phyloP scores from a whole-genome alignment of 441 rosid genomes.

The Eruca vesicaria region DNA sequence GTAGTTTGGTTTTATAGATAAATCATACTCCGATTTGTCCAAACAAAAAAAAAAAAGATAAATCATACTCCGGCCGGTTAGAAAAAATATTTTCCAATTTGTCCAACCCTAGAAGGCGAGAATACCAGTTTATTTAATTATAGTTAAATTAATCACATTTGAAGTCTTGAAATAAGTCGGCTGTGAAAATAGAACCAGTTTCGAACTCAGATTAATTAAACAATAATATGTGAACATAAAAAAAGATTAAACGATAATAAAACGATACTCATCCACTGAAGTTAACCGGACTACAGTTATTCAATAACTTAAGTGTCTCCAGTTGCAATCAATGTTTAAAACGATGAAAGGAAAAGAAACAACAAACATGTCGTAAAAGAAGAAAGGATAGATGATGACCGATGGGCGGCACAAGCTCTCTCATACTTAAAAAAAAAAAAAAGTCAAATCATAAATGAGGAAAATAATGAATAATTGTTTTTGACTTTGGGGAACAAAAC shows the following conservation, averaged over 20 bases:
- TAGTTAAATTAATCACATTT: background rate
- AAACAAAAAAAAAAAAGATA: background rate
- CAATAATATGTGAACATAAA: too few relatives aligned
- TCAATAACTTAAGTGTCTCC: background rate
- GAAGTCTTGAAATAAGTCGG: background rate
- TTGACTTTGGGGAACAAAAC: constrained; percentile 13
- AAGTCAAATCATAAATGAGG: constrained; percentile 22
- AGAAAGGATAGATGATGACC: constrained; percentile 14
- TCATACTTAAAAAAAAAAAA: background rate
- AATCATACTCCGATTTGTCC: background rate
- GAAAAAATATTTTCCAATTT: too few relatives aligned
- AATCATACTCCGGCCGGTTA: too few relatives aligned
- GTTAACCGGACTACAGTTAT: constrained; percentile 17
- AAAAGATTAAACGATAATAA: background rate
- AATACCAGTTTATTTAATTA: background rate
- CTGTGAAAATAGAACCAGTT: background rate
- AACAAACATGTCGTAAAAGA: background rate
- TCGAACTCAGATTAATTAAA: background rate
- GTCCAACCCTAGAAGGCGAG: background rate
- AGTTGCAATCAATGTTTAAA: constrained; percentile 4
- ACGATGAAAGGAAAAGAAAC: background rate
- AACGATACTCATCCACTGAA: background rate
- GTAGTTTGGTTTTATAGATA: background rate
- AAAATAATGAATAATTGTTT: constrained; percentile 6
- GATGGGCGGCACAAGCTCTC: constrained; percentile 31